phyloP scores from a whole-genome alignment of 2,329 filamentous ascomycete genomes.

The Microcera coccophila region DNA sequence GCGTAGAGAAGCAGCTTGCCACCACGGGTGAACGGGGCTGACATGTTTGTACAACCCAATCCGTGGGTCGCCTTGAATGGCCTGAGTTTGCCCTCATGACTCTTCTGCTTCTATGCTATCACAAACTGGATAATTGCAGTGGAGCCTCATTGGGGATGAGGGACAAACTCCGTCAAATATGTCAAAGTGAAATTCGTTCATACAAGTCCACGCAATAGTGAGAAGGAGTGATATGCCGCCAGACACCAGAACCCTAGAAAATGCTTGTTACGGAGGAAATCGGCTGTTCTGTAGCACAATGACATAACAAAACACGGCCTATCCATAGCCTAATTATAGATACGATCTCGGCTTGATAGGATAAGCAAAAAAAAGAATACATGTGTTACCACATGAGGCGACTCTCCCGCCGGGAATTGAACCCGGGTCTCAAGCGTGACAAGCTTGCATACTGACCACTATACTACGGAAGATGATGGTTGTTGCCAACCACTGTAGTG shows the following conservation, averaged over 20 bases:
- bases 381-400: constrained; percentile 16
- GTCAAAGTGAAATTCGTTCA: background rate
- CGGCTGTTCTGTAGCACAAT: too few relatives aligned
- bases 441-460: constrained; percentile 33
- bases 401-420: constrained; percentile 28
- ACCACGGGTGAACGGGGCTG: background rate
- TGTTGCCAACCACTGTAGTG: constrained; percentile 17
- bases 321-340: too few relatives aligned
- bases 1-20: background rate
- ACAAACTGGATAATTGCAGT: background rate
- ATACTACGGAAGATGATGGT: constrained; percentile 30
- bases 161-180: background rate
- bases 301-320: too few relatives aligned
- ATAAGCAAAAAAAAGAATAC: constrained; percentile 12
- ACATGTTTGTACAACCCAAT: constrained; percentile 3
- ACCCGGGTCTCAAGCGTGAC: constrained; percentile 30
- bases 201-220: too few relatives aligned
- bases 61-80: constrained; percentile 2
- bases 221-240: background rate
- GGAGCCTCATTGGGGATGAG: too few relatives aligned
- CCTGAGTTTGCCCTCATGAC: background rate
- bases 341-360: too few relatives aligned
- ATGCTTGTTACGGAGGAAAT: too few relatives aligned
- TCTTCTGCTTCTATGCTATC: background rate
- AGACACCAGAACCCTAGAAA: background rate